These are phyloP conservation scores for Lactarius akahatsu DNA, from an alignment of 768 basidiomycete genomes.

Conservation along the genomic window DNA sequence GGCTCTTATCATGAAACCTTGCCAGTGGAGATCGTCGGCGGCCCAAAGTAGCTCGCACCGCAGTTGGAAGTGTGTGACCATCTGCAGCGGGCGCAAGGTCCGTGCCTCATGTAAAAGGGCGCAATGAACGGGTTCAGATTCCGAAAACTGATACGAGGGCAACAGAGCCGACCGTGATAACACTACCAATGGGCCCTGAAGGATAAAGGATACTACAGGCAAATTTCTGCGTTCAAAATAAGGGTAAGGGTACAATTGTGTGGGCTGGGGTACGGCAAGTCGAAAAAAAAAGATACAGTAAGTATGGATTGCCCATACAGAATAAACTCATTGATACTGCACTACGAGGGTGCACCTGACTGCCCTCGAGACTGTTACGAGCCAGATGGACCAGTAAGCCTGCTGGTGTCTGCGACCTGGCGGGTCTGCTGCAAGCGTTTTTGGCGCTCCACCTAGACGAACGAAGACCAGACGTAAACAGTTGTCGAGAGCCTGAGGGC, in stretches of 20 bases:
- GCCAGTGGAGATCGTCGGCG: not conserved
- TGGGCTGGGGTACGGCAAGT: not conserved
- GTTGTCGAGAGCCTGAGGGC: no score
- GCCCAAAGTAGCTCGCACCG: not conserved
- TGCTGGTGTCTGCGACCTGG: not conserved
- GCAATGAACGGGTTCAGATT: constrained; percentile 6
- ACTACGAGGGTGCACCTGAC: not conserved
- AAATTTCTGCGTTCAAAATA: not conserved
- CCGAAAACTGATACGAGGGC: not conserved
- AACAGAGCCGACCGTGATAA: constrained; percentile 2
- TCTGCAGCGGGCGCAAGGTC: constrained; percentile 8
- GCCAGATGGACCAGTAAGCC: not conserved
- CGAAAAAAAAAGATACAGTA: no score
- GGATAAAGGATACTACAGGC: not conserved
- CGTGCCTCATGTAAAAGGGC: constrained; percentile 16
- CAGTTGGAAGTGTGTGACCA: not conserved
- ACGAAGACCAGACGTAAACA: not conserved
- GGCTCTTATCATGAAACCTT: not conserved
- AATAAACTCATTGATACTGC: not conserved
- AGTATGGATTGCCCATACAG: not conserved
- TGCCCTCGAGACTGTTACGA: not conserved
- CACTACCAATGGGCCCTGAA: not conserved
- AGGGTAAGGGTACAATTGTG: not conserved
- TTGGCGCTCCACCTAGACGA: constrained; percentile 10
- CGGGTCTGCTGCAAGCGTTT: constrained; percentile 7